These are phyloP conservation scores for Peribolospora kevripleyi DNA, from an alignment of 768 basidiomycete genomes.

Conservation along the genomic window DNA sequence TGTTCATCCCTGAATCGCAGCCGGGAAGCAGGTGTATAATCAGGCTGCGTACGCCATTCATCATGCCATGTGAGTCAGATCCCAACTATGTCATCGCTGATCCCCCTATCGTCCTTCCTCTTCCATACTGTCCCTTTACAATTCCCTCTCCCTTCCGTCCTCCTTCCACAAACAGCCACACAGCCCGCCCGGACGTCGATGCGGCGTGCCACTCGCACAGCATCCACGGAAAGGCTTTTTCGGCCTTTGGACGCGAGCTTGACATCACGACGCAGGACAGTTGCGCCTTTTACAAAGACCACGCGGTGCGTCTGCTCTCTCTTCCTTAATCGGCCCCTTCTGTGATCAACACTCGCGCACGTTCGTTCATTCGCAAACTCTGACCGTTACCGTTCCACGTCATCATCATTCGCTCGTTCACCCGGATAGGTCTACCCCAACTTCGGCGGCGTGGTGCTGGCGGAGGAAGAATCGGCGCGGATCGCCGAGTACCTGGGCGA, in stretches of 20 bases:
- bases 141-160: neutral
- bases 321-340: neutral
- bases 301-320: neutral
- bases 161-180: neutral
- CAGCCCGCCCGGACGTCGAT: neutral
- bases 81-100: neutral
- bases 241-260: neutral
- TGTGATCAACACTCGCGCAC: neutral
- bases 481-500: conserved; percentile 10
- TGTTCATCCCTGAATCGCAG: too few species aligned
- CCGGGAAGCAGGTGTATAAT: neutral
- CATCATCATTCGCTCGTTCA: too few species aligned
- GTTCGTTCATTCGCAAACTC: too few species aligned
- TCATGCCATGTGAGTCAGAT: too few species aligned
- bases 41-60: neutral
- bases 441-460: conserved; percentile 14
- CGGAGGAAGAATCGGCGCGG: conserved; percentile 4
- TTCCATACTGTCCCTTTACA: neutral
- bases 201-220: conserved; percentile 4
- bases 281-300: conserved; percentile 1
- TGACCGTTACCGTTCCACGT: too few species aligned
- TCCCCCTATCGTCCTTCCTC: neutral
- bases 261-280: conserved; percentile 2
- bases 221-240: conserved; percentile 1
- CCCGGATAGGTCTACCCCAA: conserved; percentile 4